Conservation (phyloP, 2,329 filamentous ascomycete genomes). For the Exophiala bonariae region DNA sequence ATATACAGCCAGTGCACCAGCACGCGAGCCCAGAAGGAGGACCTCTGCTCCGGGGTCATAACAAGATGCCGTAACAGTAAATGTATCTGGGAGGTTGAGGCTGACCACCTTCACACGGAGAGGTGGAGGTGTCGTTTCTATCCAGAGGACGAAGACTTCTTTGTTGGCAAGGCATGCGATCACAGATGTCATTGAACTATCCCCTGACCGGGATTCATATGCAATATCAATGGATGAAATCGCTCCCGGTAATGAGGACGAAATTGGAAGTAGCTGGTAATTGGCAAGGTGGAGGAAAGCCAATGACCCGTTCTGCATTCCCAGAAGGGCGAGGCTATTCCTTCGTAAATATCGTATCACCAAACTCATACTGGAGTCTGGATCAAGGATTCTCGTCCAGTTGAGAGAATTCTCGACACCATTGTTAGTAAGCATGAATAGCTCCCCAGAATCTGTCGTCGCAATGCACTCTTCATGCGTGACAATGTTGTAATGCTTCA, state of each 20-base stretch:
- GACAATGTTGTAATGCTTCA: slow-evolving; percentile 23
- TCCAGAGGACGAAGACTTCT: slow-evolving; percentile 12
- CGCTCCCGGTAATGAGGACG: not conserved
- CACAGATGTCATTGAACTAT: not conserved
- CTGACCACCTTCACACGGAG: slow-evolving; percentile 10
- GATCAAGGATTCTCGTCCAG: slow-evolving; percentile 1
- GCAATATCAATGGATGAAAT: not conserved
- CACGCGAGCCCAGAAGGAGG: slow-evolving; percentile 57
- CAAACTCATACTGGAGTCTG: slow-evolving; percentile 1
- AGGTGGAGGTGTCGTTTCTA: not conserved
- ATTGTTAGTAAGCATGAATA: slow-evolving; percentile 8
- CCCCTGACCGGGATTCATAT: not conserved
- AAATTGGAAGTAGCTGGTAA: not conserved
- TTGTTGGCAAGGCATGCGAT: slow-evolving; percentile 10
- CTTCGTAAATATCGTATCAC: slow-evolving; percentile 4
- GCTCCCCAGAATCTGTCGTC: slow-evolving; percentile 18
- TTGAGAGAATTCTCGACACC: not conserved
- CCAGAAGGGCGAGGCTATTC: not conserved
- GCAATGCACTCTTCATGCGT: slow-evolving; percentile 14
- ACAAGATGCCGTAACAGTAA: slow-evolving; percentile 53
- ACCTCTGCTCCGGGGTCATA: slow-evolving; percentile 28
- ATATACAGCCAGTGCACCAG: slow-evolving; percentile 55
- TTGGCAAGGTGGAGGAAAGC: not conserved
- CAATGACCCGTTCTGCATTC: not conserved
- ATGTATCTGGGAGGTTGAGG: slow-evolving; percentile 42